Evolutionary conservation across 768 basidiomycete species (phyloP), one percentile per base, ranked within the genome.

Genomic region (Rhodotorula graminis): DNA sequence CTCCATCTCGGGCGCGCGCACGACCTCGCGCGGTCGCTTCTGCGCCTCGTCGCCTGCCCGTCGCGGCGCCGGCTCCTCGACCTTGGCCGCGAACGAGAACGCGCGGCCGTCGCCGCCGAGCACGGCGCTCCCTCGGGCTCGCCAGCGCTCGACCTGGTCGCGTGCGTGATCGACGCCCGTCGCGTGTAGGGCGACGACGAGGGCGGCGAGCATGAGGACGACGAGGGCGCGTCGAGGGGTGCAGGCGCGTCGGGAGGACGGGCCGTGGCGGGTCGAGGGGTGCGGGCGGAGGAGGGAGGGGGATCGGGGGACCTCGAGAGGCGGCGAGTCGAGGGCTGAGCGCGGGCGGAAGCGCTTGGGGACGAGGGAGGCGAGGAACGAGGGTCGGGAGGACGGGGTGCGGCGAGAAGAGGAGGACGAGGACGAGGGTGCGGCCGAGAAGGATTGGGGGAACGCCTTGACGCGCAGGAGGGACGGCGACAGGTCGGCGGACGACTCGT

Each of bases 211-310:
- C 56, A 37, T 27, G 56, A 57, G 64, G 10, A 21, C 49, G 61
- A 69, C 21, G 21, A 56, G 8, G 18, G 44, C 25, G 25, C 57
- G 19, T 44, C 62, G 57, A 4, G 27, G n/a, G 27, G 49, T 63
- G 37, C 44, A 56, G 31, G 58, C 31, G 61, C 67, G 56, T 18
- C 67, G 42, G 31, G 56, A 21, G 46, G 42, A 42, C 25, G 37
- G 12, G 0, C 44, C 14, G 40, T 69, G 68, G 7, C 68, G 52
- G 6, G 47, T 50, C 19, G 69, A n/a, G 2, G 69, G 69, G n/a
- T 64, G 69, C 16, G 69, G 31, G 29, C 69, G 56, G n/a, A 64
- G 18, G 62, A 70, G 69, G 2, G 69, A 70, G 40, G 69, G 69
- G 0, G 62, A 64, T 19, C n/a, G 58, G 2, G 69, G 69, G 40